Conservation (phyloP, 768 basidiomycete genomes). For the Amanita rubescens region DNA sequence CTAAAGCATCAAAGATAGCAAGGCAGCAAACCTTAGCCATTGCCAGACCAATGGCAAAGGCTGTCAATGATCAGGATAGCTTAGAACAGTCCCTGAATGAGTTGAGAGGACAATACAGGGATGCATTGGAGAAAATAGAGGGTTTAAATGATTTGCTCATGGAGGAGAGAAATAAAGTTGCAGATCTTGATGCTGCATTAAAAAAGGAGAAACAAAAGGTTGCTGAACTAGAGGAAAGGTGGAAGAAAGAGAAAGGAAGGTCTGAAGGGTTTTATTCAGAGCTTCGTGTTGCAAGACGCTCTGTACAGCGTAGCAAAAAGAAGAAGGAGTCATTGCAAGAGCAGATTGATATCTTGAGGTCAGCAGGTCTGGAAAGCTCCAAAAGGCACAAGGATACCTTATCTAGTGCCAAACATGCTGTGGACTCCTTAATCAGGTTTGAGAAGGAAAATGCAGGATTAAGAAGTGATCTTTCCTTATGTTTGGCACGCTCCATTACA, state of each 20-base stretch:
- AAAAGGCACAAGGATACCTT: not conserved
- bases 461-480: constrained; percentile 2
- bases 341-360: not conserved
- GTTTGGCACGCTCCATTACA: not conserved
- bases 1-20: not conserved
- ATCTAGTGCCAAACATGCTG: not conserved
- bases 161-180: not conserved
- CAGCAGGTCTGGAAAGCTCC: not conserved
- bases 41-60: not conserved
- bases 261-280: no score
- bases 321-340: not conserved
- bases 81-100: not conserved
- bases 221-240: not conserved
- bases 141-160: not conserved
- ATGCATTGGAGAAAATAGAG: not conserved
- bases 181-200: not conserved
- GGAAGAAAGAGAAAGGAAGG: no score
- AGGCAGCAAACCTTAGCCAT: not conserved
- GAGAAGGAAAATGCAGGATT: not conserved
- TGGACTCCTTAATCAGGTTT: not conserved
- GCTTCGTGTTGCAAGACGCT: no score
- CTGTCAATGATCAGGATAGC: not conserved
- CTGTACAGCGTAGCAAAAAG: not conserved
- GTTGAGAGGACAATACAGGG: not conserved
- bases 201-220: not conserved